phyloP scores from a whole-genome alignment of 2,329 filamentous ascomycete genomes.

The Colletotrichum horii region DNA sequence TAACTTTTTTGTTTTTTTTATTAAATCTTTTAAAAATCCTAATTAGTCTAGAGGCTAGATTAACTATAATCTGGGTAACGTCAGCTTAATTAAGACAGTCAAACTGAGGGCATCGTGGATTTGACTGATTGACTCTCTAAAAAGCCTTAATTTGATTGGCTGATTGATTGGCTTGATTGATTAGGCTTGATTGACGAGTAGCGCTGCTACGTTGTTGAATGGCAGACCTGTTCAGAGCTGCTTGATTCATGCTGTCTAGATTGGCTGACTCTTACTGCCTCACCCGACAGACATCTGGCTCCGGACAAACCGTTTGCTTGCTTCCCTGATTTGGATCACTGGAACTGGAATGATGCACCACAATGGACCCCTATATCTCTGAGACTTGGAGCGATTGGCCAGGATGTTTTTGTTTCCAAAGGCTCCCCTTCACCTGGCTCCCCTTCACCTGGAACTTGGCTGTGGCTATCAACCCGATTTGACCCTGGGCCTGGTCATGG shows the following conservation, averaged over 20 bases:
- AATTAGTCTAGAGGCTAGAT: too few relatives aligned
- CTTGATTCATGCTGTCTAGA: neutral
- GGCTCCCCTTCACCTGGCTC: neutral
- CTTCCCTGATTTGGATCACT: neutral
- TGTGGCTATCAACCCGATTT: neutral
- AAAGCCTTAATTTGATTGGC: too few relatives aligned
- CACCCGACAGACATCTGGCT: neutral
- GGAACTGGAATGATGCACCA: neutral
- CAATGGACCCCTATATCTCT: neutral
- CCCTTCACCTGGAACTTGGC: neutral
- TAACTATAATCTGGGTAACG: too few relatives aligned
- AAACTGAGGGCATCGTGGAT: too few relatives aligned
- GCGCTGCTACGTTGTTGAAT: neutral
- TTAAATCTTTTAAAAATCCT: too few relatives aligned
- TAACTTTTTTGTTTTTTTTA: too few relatives aligned
- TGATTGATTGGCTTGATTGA: too few relatives aligned
- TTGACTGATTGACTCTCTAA: too few relatives aligned
- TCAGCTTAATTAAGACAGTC: too few relatives aligned
- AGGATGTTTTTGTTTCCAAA: neutral
- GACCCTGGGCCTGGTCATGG: neutral
- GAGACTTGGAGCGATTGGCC: neutral
- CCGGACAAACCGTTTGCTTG: neutral
- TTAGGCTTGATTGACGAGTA: too few relatives aligned
- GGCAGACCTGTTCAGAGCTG: neutral
- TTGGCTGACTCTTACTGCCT: neutral